Base-by-base conservation (phyloP, 2,329 filamentous ascomycete genomes). In the Graphilbum sp. region DNA sequence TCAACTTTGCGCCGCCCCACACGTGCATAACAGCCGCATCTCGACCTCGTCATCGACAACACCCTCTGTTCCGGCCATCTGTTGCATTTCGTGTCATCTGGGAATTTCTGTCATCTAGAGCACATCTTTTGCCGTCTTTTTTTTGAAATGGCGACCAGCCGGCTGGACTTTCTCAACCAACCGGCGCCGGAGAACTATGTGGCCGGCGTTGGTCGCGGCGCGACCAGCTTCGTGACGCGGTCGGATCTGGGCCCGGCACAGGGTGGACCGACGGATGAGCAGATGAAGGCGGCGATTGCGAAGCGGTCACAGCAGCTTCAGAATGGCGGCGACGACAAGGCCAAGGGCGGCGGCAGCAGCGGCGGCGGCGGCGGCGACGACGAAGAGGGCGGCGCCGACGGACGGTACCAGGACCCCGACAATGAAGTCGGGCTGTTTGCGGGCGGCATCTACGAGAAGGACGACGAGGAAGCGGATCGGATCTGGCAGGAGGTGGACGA, bases 401-500 rank as follows among this genome's bases (percentile, higher is more conserved):
- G 83, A 27, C 73, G 88, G 34, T 96, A 86, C 52, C 86, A 94
- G 54, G 90, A 98, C 54, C 90, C 90, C 1, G 90, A 98, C 51
- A 96, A 96, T 52, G 90, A 98, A 57, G 82, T 90, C 35, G 90
- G 92, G 5, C 66, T 98, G 18, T 98, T 98, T 52, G 87, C 90
- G 3, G 88, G 85, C 40, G 90, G 90, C 27, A 82, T 90, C 50
- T 98, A 94, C 62, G 90, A 96, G 56, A 82, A 90, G 56, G 90
- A 98, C 40, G 90, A 98, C 53, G 90, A 98, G 52, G 92, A 98
- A 58, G 90, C 90, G 32, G 90, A 98, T 60, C 72, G 83, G 51
- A 94, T 98, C 52, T 98, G 93, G 63, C 80, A 87, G 52, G 81
- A 85, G 54, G 83, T 98, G 46, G 90, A 98, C 52, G 90, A 95